Base-by-base conservation (phyloP, 495 filamentous ascomycete genomes). In the Glonium stellatum region DNA sequence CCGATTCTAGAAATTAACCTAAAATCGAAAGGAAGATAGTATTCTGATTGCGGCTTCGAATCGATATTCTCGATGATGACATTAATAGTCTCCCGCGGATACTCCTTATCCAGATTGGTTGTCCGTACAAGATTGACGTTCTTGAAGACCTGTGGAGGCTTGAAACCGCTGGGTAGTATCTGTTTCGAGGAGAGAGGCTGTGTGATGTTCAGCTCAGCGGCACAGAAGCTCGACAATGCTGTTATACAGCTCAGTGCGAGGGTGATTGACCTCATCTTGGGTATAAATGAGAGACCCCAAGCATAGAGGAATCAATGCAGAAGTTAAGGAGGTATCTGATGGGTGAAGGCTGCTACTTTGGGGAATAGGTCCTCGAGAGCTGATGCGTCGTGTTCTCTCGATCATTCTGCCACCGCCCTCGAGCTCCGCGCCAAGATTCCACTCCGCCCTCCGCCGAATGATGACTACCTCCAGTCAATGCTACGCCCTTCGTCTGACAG, bases 91-190 rank as follows among this genome's bases (percentile, higher is more conserved):
- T 97, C 91, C 66, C 89, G 87, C 21, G 83, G 83, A 68, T 92
- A 97, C 60, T 83, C 85, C 76, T 96, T 97, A 69, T 97, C 92
- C 56, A 97, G 73, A 67, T 95, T 96, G 66, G 91, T 85, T 57
- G 87, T 86, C 60, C 95, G 88, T 55, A 97, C 84, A 23, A 97
- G 71, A 73, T 97, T 97, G 64, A 81, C 79, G 73, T 97, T 95
- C 73, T 90, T 88, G 75, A 95, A 98, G 47, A 89, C 87, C 70
- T 87, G 87, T 13, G 90, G 84, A 39, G 92, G 92, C 73, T 82
- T 90, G 79, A 96, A 96, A 51, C 80, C 82, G 67, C 78, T 71
- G 27, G 87, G 81, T 18, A 91, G 81, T 62, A 80, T 76, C 60
- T 80, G 71, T 64, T 71, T 76, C 19, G 78, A 79, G n/a, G 70